These are phyloP conservation scores for Dicorynia guianensis DNA, from an alignment of 306 rosid species.

Conservation along the genomic window DNA sequence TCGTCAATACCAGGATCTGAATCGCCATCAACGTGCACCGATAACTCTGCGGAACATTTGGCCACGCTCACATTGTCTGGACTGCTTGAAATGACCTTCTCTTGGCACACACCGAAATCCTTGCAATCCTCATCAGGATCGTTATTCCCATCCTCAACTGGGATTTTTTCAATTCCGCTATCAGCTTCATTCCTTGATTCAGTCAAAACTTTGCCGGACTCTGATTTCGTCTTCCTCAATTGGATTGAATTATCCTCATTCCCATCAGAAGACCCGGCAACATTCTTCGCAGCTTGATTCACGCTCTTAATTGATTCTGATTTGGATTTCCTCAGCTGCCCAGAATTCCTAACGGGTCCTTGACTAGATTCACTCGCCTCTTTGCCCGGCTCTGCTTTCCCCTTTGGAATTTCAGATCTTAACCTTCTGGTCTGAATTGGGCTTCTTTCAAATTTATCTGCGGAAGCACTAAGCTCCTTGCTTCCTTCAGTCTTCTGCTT, in stretches of 20 bases:
- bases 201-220: constrained; percentile 29
- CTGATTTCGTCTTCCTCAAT: constrained; percentile 57
- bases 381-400: constrained; percentile 24
- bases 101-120: constrained; percentile 67
- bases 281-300: constrained; percentile 4
- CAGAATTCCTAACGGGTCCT: constrained; percentile 45
- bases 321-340: constrained; percentile 60
- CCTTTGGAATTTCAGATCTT: constrained; percentile 49
- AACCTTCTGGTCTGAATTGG: constrained; percentile 54
- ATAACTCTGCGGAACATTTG: constrained; percentile 45
- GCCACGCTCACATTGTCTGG: constrained; percentile 38
- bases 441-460: constrained; percentile 47
- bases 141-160: constrained; percentile 43
- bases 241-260: constrained; percentile 38
- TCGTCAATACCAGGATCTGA: constrained; percentile 25
- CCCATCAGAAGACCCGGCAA: constrained; percentile 24
- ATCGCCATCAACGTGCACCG: constrained; percentile 33
- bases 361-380: constrained; percentile 37
- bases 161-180: constrained; percentile 50
- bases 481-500: constrained; percentile 57
- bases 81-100: constrained; percentile 53
- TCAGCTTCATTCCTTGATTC: constrained; percentile 42
- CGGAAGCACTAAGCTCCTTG: constrained; percentile 39
- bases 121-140: constrained; percentile 52
- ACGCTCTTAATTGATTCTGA: constrained; percentile 47